These are phyloP conservation scores for Chiua virens DNA, from an alignment of 768 basidiomycete genomes.

Conservation along the genomic window DNA sequence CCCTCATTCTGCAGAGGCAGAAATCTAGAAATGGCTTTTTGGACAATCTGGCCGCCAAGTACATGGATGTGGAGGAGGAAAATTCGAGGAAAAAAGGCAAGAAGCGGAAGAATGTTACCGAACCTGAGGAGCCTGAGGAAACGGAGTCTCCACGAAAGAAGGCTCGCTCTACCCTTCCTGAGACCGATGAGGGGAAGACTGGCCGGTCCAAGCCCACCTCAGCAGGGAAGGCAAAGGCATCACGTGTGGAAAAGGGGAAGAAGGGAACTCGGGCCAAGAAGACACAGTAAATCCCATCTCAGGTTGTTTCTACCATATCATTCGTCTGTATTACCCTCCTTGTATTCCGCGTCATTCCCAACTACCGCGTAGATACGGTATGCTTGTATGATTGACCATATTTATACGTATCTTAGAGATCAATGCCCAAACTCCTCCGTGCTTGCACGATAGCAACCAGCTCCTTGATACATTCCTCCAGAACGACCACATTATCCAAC, in stretches of 20 bases:
- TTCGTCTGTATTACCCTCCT: not conserved
- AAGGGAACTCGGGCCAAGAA: slow-evolving; percentile 35
- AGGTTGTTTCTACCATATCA: too few relatives aligned
- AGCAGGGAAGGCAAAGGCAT: slow-evolving; percentile 42
- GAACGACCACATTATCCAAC: slow-evolving; percentile 90
- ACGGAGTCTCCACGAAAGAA: slow-evolving; percentile 52
- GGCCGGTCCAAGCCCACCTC: slow-evolving; percentile 61
- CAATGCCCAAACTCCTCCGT: slow-evolving; percentile 79
- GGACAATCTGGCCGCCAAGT: slow-evolving; percentile 73
- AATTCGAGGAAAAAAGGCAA: slow-evolving; percentile 43
- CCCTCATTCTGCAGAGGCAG: slow-evolving; percentile 77
- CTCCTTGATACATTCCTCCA: slow-evolving; percentile 96
- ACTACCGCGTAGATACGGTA: not conserved
- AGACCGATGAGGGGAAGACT: slow-evolving; percentile 68
- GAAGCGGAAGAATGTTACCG: slow-evolving; percentile 48
- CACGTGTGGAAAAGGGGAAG: slow-evolving; percentile 27
- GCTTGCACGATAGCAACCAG: slow-evolving; percentile 83
- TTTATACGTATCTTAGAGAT: slow-evolving; percentile 73
- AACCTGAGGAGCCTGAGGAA: slow-evolving; percentile 34
- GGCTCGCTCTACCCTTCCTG: slow-evolving; percentile 43
- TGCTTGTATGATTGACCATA: slow-evolving; percentile 7
- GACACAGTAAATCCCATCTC: slow-evolving; percentile 22
- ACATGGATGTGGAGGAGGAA: slow-evolving; percentile 44
- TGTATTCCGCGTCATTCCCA: not conserved
- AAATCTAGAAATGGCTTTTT: slow-evolving; percentile 72